Evolutionary conservation across 495 filamentous ascomycete genomes (phyloP), one percentile per base, ranked within the genome.

Genomic region (Daldinia caldariorum): DNA sequence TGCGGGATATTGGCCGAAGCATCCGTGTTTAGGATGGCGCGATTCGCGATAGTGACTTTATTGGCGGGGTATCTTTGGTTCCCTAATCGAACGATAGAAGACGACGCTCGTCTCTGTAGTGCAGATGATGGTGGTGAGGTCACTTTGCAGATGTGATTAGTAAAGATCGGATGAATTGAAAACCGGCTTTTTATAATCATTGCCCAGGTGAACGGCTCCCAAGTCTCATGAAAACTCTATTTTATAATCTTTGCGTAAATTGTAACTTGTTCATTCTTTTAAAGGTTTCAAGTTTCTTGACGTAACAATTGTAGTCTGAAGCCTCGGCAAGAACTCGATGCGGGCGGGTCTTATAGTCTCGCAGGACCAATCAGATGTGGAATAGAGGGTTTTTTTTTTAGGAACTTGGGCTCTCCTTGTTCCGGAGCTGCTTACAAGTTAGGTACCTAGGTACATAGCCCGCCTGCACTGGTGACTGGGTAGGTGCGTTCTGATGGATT

Each of bases 121-220:
- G 22, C 1, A 39, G 16, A 34, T 20, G 53, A 56, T 18, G 29
- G 29, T 20, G n/a, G 60, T 64, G 61, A 70, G 22, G 57, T 70
- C 67, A 70, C 61, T 65, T 57, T 61, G 57, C 58, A 58, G 57
- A 62, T 58, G 57, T 57, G 41, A 56, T 57, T 60, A 63, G 26
- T 26, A 57, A 49, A 45, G 2, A 18, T 56, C 32, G 49, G 50
- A 63, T 22, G 59, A 29, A 47, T 49, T 10, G 57, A 57, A 68
- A 61, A 13, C 70, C 70, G 57, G 65, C 34, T 65, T 65, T 65
- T 64, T 67, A 60, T 63, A 34, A 66, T 53, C 31, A 64, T 18
- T 61, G n/a, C n/a, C n/a, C n/a, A n/a, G n/a, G n/a, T n/a, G n/a
- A n/a, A n/a, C n/a, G n/a, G 26, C 3, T 26, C 26, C 26, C 26